Conservation (phyloP, 208 protist species). For the Leishmania turanica region DNA sequence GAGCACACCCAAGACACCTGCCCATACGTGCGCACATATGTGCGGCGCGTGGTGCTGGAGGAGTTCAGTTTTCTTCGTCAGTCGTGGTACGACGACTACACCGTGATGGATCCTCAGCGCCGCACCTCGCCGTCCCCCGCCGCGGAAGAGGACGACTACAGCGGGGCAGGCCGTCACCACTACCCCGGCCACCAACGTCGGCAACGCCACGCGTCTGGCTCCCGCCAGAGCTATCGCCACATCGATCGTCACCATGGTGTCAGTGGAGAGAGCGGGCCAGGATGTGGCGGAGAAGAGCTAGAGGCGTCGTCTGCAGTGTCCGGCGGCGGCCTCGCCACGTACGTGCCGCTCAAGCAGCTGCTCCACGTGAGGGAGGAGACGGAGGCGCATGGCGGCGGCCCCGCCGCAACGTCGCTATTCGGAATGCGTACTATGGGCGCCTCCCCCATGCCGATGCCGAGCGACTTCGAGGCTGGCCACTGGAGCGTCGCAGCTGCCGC, state of each 20-base stretch:
- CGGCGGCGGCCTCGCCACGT: slow-evolving; percentile 17
- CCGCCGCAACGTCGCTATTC: neutral
- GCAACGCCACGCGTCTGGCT: slow-evolving; percentile 2
- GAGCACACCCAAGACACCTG: slow-evolving; percentile 70
- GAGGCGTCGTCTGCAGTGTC: slow-evolving; percentile 11
- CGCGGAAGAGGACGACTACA: slow-evolving; percentile 24
- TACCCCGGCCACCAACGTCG: slow-evolving; percentile 1
- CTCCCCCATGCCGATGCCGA: neutral
- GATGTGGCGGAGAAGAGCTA: neutral
- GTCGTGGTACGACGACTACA: slow-evolving; percentile 47
- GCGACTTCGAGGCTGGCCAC: neutral
- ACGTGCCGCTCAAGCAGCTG: slow-evolving; percentile 25
- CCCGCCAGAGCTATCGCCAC: slow-evolving; percentile 6
- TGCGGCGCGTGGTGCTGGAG: slow-evolving; percentile 58
- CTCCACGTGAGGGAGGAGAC: slow-evolving; percentile 10
- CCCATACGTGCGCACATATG: slow-evolving; percentile 61
- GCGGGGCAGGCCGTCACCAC: slow-evolving; percentile 10
- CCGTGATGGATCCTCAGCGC: slow-evolving; percentile 7
- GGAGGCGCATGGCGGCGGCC: neutral
- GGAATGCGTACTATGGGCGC: neutral
- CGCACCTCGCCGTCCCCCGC: slow-evolving; percentile 4
- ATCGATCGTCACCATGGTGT: neutral
- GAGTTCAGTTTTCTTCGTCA: slow-evolving; percentile 62
- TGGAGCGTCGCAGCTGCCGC: slow-evolving; percentile 5
- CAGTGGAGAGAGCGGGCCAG: neutral